Evolutionary conservation across 129 eudicot genomes (phyloP).

Genomic region (Flaveria robusta): DNA sequence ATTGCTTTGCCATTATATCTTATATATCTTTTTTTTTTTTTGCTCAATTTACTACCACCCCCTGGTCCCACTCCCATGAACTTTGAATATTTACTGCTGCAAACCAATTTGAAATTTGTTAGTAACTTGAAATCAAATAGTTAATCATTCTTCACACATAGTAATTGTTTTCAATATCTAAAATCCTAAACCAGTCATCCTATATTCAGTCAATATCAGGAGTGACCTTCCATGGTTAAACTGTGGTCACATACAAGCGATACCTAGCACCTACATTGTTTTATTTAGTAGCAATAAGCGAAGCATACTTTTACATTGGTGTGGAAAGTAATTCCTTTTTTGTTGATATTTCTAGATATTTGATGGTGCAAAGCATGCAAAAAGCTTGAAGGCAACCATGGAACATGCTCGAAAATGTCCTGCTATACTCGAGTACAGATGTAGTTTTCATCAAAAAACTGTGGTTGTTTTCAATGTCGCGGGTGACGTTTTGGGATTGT

Average conservation of each 20-base stretch:
- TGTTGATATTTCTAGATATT: slow-evolving; percentile 42
- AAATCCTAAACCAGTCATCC: background rate
- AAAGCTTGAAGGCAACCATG: slow-evolving; percentile 34
- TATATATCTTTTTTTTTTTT: slow-evolving; percentile 8
- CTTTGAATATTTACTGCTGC: background rate
- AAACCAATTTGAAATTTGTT: background rate
- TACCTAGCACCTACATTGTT: background rate
- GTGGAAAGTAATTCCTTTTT: slow-evolving; percentile 6
- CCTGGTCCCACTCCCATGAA: background rate
- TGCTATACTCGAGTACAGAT: slow-evolving; percentile 37
- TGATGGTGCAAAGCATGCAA: slow-evolving; percentile 28
- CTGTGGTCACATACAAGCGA: no score
- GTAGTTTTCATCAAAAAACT: slow-evolving; percentile 20
- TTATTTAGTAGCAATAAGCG: background rate
- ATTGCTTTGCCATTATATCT: background rate
- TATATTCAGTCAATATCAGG: background rate
- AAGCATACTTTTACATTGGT: background rate
- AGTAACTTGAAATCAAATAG: background rate
- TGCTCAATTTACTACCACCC: background rate
- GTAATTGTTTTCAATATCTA: background rate
- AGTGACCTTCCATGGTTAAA: background rate
- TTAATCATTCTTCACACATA: background rate
- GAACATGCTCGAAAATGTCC: slow-evolving; percentile 61
- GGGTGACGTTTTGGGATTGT: slow-evolving; percentile 53
- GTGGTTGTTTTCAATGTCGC: slow-evolving; percentile 54